These are phyloP conservation scores for Pestalotiopsis sp. DNA, from an alignment of 2,329 filamentous ascomycete species.

Conservation along the genomic window DNA sequence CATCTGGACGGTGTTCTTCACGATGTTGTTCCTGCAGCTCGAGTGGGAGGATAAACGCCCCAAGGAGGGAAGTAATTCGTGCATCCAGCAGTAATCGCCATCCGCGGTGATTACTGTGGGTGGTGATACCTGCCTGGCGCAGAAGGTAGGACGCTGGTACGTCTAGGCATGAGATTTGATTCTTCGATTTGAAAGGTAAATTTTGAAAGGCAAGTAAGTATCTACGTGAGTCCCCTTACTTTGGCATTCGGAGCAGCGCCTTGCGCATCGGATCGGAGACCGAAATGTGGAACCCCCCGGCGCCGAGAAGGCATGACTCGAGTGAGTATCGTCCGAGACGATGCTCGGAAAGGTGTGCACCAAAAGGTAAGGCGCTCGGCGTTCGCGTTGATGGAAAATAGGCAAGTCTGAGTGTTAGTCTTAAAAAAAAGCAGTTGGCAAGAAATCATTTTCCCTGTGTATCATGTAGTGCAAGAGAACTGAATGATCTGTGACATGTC, in stretches of 20 bases:
- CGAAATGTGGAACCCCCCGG: not conserved
- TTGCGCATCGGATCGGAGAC: not conserved
- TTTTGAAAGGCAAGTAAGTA: too few species aligned
- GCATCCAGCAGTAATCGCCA: too few species aligned
- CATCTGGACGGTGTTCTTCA: slow-evolving; percentile 26
- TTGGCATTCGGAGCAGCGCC: not conserved
- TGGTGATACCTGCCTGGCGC: too few species aligned
- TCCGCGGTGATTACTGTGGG: too few species aligned
- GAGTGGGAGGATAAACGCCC: not conserved
- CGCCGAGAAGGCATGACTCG: not conserved
- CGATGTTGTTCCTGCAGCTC: slow-evolving; percentile 28
- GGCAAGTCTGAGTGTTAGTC: not conserved
- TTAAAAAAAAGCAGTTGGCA: not conserved
- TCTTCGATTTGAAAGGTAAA: not conserved
- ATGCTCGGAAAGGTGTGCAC: not conserved
- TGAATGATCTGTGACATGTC: not conserved
- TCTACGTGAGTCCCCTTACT: too few species aligned
- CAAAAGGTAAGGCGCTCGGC: not conserved
- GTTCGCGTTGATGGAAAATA: not conserved
- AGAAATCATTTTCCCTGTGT: not conserved
- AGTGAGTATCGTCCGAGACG: not conserved
- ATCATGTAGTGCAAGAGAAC: not conserved
- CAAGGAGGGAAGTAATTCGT: too few species aligned
- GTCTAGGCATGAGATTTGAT: too few species aligned
- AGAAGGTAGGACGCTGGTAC: too few species aligned